Conservation (phyloP, 495 filamentous ascomycete genomes). For the Elaphomyces granulatus region DNA sequence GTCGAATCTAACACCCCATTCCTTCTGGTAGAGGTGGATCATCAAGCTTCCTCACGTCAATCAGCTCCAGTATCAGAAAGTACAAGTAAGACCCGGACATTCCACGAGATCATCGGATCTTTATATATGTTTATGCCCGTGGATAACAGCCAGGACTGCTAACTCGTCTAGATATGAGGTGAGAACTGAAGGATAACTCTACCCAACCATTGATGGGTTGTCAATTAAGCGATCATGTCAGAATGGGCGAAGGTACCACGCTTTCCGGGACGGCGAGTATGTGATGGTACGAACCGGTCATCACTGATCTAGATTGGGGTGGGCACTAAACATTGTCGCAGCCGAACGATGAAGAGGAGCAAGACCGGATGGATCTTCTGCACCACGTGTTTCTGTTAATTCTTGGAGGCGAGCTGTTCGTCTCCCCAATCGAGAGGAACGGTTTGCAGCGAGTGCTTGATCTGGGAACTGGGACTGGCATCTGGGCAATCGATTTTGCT, state of each 20-base stretch:
- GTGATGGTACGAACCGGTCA: slow-evolving; percentile 20
- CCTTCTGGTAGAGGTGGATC: background rate
- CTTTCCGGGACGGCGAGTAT: slow-evolving; percentile 41
- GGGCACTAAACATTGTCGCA: background rate
- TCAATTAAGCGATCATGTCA: slow-evolving; percentile 8
- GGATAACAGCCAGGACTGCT: background rate
- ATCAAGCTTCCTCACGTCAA: background rate
- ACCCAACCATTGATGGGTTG: background rate
- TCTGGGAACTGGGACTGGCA: slow-evolving; percentile 38
- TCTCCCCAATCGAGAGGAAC: slow-evolving; percentile 26
- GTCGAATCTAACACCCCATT: too few relatives aligned
- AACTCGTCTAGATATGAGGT: slow-evolving; percentile 1
- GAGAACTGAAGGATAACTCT: background rate
- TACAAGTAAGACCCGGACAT: background rate
- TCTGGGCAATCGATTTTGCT: slow-evolving; percentile 36
- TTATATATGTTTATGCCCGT: background rate
- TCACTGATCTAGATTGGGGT: background rate
- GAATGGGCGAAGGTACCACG: slow-evolving; percentile 47
- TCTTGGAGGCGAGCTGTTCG: slow-evolving; percentile 27
- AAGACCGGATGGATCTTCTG: slow-evolving; percentile 48
- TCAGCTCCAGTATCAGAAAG: slow-evolving; percentile 1
- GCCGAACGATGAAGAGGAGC: slow-evolving; percentile 28
- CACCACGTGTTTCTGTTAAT: slow-evolving; percentile 34
- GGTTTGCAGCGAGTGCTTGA: slow-evolving; percentile 28
- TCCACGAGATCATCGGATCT: too few relatives aligned